Evolutionary conservation across 768 basidiomycete genomes (phyloP).

Genomic region (Boletus eberwhitei): DNA sequence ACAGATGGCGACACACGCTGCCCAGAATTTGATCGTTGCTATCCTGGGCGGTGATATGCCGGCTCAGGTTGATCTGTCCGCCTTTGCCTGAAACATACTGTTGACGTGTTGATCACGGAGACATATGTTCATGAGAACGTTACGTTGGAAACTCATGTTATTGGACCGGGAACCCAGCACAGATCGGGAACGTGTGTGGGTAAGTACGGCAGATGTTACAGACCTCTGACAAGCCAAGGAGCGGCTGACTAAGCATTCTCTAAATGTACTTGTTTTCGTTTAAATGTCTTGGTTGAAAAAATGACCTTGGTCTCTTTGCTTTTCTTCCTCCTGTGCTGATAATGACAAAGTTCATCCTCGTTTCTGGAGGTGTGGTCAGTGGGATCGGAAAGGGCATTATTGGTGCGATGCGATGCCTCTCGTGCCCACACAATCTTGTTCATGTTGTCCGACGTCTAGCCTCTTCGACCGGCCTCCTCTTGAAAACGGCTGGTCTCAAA

Average conservation of each 20-base stretch:
- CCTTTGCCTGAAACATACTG: slow-evolving; percentile 2
- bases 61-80: slow-evolving; percentile 40
- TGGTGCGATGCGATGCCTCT: slow-evolving; percentile 52
- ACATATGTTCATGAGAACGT: background rate
- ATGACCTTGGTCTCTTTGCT: background rate
- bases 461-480: slow-evolving; percentile 91
- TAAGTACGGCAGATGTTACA: too few species aligned
- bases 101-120: background rate
- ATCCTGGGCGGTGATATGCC: slow-evolving; percentile 59
- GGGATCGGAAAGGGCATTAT: slow-evolving; percentile 99
- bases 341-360: slow-evolving; percentile 96
- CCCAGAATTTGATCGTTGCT: slow-evolving; percentile 49
- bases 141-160: background rate
- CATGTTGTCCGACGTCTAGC: slow-evolving; percentile 48
- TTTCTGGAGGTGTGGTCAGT: slow-evolving; percentile 96
- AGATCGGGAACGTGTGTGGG: background rate
- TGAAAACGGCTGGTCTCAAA: slow-evolving; percentile 93
- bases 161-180: background rate
- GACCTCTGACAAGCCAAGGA: too few species aligned
- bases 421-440: slow-evolving; percentile 15
- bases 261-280: background rate
- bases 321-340: slow-evolving; percentile 4
- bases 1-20: slow-evolving; percentile 78
- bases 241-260: slow-evolving; percentile 15
- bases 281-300: slow-evolving; percentile 1